Conservation (phyloP, 1,284 basidiomycete genomes). For the Albatrellus sp. region DNA sequence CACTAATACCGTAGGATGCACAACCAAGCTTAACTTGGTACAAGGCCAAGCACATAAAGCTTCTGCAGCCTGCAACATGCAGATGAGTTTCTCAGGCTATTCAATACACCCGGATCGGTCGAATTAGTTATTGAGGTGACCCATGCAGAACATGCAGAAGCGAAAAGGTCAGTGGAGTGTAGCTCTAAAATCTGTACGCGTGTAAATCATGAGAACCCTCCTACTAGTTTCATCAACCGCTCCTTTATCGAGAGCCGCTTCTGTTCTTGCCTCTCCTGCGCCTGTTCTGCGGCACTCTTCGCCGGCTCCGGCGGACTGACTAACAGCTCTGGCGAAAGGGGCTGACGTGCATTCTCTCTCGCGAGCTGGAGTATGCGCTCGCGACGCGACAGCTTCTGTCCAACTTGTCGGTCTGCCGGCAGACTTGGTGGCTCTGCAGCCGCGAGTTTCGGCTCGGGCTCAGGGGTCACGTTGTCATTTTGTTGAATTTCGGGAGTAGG, state of each 20-base stretch:
- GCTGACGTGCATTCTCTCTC: conserved; percentile 15
- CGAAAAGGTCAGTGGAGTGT: too few species aligned
- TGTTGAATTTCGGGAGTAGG: background rate
- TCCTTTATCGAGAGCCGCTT: background rate
- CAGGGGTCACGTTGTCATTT: background rate
- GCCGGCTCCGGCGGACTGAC: conserved; percentile 7
- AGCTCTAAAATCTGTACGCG: background rate
- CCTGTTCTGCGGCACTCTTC: conserved; percentile 7
- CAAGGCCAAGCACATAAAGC: too few species aligned
- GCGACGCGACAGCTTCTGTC: conserved; percentile 11
- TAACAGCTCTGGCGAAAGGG: conserved; percentile 10
- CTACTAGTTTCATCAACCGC: background rate
- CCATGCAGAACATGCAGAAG: too few species aligned
- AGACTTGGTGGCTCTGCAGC: background rate
- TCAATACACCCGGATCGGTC: too few species aligned
- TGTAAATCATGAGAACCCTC: background rate
- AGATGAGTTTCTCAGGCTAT: too few species aligned
- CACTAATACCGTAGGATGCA: too few species aligned
- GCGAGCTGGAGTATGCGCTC: conserved; percentile 18
- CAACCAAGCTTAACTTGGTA: too few species aligned
- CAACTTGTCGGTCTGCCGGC: background rate
- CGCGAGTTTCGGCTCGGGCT: too few species aligned
- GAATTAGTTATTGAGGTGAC: too few species aligned
- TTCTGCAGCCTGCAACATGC: too few species aligned
- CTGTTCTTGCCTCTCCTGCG: conserved; percentile 8